A percentile compares a stretch with the other conserved stretches of the same genome.
Conservation (phyloP, 164 flowering plant species). For the Buxus sempervirens region DNA sequence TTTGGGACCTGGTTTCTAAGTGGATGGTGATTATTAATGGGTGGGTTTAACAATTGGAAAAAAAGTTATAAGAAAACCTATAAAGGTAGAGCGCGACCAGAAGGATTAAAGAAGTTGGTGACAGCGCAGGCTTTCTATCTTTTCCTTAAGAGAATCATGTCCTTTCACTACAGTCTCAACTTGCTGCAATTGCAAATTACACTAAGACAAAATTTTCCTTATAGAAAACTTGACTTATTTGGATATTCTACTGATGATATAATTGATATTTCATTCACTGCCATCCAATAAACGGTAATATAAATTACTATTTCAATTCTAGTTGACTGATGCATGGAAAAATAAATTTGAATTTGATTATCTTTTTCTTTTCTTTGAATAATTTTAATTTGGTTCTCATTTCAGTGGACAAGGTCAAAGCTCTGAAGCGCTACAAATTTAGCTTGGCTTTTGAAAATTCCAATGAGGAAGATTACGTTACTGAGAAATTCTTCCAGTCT, state of each 20-base stretch:
- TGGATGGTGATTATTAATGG: too few relatives aligned
- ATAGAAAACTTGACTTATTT: background rate
- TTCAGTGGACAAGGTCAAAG: conserved; percentile 86
- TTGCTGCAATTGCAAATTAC: background rate
- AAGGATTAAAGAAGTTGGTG: too few relatives aligned
- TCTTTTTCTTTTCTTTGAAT: background rate
- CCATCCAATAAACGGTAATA: background rate
- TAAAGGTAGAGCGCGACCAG: too few relatives aligned
- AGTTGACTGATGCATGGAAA: too few relatives aligned
- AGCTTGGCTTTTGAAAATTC: conserved; percentile 99
- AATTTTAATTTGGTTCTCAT: conserved; percentile 11
- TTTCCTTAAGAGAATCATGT: too few relatives aligned
- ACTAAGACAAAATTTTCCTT: background rate
- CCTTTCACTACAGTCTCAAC: too few relatives aligned
- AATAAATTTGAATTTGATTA: too few relatives aligned
- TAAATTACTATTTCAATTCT: too few relatives aligned
- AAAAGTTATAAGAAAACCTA: too few relatives aligned
- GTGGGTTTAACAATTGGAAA: too few relatives aligned
- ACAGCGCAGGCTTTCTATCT: too few relatives aligned
- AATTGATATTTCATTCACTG: background rate
- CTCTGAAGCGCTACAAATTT: conserved; percentile 85
- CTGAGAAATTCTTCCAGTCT: conserved; percentile 97
- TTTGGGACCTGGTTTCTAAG: too few relatives aligned
- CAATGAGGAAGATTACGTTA: conserved; percentile 97
- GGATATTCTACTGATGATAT: background rate